phyloP scores from a whole-genome alignment of 2,329 filamentous ascomycete species.

The Chrysosporium keratinophilum region DNA sequence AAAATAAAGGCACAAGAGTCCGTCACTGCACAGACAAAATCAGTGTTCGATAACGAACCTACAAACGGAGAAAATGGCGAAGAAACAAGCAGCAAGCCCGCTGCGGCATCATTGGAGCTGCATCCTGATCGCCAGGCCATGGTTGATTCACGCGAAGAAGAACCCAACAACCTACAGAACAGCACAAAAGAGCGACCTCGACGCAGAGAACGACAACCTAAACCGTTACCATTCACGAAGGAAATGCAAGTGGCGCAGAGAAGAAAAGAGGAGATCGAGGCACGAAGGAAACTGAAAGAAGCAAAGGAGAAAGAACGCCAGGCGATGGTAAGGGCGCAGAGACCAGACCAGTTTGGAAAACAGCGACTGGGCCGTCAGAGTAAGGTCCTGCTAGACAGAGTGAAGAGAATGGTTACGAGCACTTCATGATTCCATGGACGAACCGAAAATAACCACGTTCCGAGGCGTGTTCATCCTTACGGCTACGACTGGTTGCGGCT shows the following conservation, averaged over 20 bases:
- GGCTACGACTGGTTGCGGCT: no score
- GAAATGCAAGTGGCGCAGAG: constrained; percentile 58
- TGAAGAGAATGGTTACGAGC: constrained; percentile 57
- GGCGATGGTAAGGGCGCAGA: constrained; percentile 52
- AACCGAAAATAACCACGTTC: background rate
- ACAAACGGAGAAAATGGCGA: constrained; percentile 23
- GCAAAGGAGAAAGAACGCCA: constrained; percentile 62
- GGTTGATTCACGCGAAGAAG: constrained; percentile 38
- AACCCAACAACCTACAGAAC: constrained; percentile 18
- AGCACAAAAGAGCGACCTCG: constrained; percentile 25
- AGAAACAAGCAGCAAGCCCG: constrained; percentile 22
- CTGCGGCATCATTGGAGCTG: constrained; percentile 38
- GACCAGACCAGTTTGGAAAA: constrained; percentile 57
- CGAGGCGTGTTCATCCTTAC: no score
- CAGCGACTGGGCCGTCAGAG: constrained; percentile 76
- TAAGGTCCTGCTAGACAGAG: constrained; percentile 62
- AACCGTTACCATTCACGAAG: constrained; percentile 50
- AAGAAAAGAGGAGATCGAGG: constrained; percentile 49
- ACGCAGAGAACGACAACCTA: constrained; percentile 30
- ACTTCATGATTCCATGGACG: constrained; percentile 13
- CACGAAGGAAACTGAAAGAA: constrained; percentile 53
- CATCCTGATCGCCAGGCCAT: constrained; percentile 53
- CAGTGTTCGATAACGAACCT: constrained; percentile 26
- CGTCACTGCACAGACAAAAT: constrained; percentile 25
- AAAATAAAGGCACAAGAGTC: constrained; percentile 63